Base-by-base conservation (phyloP, 2,329 filamentous ascomycete genomes). In the Epichloe festucae region DNA sequence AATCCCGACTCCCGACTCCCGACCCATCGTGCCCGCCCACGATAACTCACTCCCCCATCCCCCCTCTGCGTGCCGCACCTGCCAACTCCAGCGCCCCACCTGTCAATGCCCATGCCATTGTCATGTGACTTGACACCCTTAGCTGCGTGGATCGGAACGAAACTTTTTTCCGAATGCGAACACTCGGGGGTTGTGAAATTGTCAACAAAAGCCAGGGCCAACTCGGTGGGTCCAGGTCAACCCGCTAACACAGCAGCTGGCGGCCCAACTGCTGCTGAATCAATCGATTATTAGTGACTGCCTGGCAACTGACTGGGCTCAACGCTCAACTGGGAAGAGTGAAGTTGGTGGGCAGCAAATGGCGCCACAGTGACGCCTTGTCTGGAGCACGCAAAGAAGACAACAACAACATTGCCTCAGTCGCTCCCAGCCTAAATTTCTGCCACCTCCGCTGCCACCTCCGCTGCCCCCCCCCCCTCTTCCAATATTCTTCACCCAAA, bases 381-480 rank as follows among this genome's bases (percentile, higher is more conserved):
- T 43, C 17, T 34, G 44, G 38, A 21, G n/a, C 5, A 19, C 39
- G 19, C 45, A 46, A 35, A 39, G 5, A 39, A 10, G 38, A 52
- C 44, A 52, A 52, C 45, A 52, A 52, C 46, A 52, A 52, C 39
- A 52, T 43, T 43, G 39, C 38, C 34, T 43, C 50, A 52, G 17
- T n/a, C 43, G 23, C 15, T 15, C 27, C 45, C 50, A 42, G 50
- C 50, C 54, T 55, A 56, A 57, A 53, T 57, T 58, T 59, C 55
- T 60, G 53, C 58, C 52, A 54, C 53, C 52, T 52, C 56, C 51
- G 48, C 57, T 36, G 40, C 49, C 40, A 53, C 23, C 23, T 17
- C 17, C 17, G 17, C 17, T 17, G 3, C 21, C 4, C 21, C 21
- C 21, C 21, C 1, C 27, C 23, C 5, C 5, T 6, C 23, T 3